A percentile compares a stretch with the other conserved stretches of the same genome.
phyloP scores from a whole-genome alignment of 2,329 filamentous ascomycete species.

The Pezizomycotina sp. region DNA sequence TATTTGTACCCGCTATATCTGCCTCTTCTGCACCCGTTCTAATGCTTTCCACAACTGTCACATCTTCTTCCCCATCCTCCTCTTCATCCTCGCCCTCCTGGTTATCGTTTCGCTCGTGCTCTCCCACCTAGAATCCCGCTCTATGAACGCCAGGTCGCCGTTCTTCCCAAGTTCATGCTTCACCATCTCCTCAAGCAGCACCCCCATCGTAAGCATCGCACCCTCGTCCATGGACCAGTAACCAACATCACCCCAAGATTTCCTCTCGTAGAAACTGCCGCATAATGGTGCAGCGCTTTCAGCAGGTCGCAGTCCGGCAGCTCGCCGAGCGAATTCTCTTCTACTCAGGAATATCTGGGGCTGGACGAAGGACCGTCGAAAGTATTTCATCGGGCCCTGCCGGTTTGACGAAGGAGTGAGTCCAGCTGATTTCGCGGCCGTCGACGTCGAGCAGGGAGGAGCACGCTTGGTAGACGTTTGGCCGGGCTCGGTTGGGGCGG shows the following conservation, averaged over 20 bases:
- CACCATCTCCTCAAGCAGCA: constrained; percentile 56
- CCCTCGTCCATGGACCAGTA: constrained; percentile 59
- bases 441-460: constrained; percentile 9
- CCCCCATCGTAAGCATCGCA: constrained; percentile 56
- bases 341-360: constrained; percentile 6
- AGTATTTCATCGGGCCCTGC: constrained; percentile 17
- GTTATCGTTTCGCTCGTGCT: neutral
- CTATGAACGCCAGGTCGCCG: constrained; percentile 57
- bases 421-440: constrained; percentile 5
- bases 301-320: constrained; percentile 55
- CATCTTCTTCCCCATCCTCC: neutral
- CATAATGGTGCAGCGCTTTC: constrained; percentile 50
- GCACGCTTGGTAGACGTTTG: constrained; percentile 11
- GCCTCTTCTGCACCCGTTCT: neutral
- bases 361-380: constrained; percentile 9
- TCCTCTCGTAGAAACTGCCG: constrained; percentile 46
- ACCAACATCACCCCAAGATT: constrained; percentile 26
- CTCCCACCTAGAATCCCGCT: constrained; percentile 32
- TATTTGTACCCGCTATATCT: neutral
- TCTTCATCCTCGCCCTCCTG: neutral
- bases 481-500: constrained; percentile 8
- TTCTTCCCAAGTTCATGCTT: constrained; percentile 43
- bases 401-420: constrained; percentile 5
- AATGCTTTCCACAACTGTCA: no score
- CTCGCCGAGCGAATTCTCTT: constrained; percentile 22